Percentiles rank a stretch among this genome's conserved stretches.
These are phyloP conservation scores for Drechslerella stenobrocha DNA, from an alignment of 2,329 filamentous ascomycete species.

Conservation along the genomic window DNA sequence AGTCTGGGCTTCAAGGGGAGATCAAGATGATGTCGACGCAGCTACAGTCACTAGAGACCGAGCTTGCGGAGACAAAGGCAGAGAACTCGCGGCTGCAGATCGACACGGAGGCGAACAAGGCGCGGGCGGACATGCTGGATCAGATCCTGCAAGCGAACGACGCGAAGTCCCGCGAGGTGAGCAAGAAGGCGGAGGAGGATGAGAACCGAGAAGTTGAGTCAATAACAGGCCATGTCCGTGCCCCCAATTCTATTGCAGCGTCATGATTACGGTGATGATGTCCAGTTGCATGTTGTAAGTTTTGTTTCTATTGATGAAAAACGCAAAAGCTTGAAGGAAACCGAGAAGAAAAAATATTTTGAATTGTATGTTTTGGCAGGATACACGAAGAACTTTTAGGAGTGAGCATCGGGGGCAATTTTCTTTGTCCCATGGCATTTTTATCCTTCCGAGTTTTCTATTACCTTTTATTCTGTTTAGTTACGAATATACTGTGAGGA, in stretches of 20 bases:
- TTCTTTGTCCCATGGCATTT: neutral
- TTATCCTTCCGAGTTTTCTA: too few species aligned
- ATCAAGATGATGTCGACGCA: slow-evolving; percentile 12
- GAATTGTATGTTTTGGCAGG: neutral
- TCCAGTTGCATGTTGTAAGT: slow-evolving; percentile 43
- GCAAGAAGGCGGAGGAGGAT: slow-evolving; percentile 45
- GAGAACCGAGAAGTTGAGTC: slow-evolving; percentile 48
- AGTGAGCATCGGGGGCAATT: neutral
- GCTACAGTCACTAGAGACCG: slow-evolving; percentile 22
- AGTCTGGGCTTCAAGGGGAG: slow-evolving; percentile 25
- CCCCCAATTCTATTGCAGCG: slow-evolving; percentile 40
- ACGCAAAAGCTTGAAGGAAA: neutral
- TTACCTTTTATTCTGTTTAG: too few species aligned
- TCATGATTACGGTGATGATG: slow-evolving; percentile 44
- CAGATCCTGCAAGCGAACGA: slow-evolving; percentile 42
- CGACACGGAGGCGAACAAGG: slow-evolving; percentile 35
- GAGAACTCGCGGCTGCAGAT: slow-evolving; percentile 24
- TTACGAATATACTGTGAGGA: slow-evolving; percentile 3
- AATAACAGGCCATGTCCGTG: slow-evolving; percentile 48
- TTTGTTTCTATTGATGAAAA: slow-evolving; percentile 22
- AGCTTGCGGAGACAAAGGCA: slow-evolving; percentile 39
- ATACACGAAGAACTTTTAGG: neutral
- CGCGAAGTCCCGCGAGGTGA: slow-evolving; percentile 40
- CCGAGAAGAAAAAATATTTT: neutral
- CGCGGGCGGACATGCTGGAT: slow-evolving; percentile 30